Conservation (phyloP, 768 basidiomycete genomes). For the Mycena galopus region DNA sequence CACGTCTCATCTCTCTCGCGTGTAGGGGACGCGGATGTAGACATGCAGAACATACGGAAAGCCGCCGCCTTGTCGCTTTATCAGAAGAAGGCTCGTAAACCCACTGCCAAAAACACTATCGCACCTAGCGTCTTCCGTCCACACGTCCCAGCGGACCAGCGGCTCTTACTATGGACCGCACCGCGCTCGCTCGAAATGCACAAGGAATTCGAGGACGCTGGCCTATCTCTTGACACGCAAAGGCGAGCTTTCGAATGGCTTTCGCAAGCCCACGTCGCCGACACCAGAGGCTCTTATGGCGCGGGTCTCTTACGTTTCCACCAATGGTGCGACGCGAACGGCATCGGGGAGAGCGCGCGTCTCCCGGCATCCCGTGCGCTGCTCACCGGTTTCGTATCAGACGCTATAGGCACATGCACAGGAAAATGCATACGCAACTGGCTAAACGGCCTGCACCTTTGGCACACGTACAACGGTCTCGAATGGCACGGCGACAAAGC, state of each 20-base stretch:
- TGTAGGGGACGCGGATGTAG: too few species aligned
- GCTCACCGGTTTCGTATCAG: conserved; percentile 27
- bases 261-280: background rate
- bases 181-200: background rate
- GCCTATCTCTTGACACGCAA: background rate
- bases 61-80: too few species aligned
- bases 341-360: background rate
- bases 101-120: background rate
- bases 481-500: conserved; percentile 20
- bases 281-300: conserved; percentile 39
- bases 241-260: background rate
- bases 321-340: conserved; percentile 15
- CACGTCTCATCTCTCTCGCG: too few species aligned
- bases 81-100: too few species aligned
- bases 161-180: background rate
- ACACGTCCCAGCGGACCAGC: background rate
- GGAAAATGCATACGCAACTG: conserved; percentile 7
- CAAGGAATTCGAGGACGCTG: background rate
- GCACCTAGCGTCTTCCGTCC: background rate
- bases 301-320: conserved; percentile 42
- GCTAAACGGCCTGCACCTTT: conserved; percentile 7
- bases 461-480: conserved; percentile 18
- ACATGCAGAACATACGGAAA: too few species aligned
- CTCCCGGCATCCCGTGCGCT: conserved; percentile 19
- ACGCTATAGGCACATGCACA: background rate